These are phyloP conservation scores for Porogramme epimiltina DNA, from an alignment of 1,284 basidiomycete species.

Conservation along the genomic window DNA sequence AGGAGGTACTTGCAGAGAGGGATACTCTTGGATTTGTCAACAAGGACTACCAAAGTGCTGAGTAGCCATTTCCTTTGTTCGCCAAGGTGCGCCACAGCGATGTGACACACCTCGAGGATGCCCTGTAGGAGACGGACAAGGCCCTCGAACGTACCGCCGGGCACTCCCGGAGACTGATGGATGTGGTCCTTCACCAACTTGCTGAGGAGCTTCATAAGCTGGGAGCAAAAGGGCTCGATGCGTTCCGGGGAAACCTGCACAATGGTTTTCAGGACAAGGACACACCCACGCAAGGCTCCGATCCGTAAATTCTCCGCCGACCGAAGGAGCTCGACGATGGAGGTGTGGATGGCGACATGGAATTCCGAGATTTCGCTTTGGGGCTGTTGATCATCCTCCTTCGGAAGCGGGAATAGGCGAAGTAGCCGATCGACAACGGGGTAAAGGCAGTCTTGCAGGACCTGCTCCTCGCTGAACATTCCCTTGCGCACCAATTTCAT, in stretches of 20 bases:
- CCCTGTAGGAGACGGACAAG: slow-evolving; percentile 64
- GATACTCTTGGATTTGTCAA: slow-evolving; percentile 90
- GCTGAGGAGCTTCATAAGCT: slow-evolving; percentile 84
- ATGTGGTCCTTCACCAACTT: slow-evolving; percentile 92
- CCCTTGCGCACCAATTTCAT: slow-evolving; percentile 90
- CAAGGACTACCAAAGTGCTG: slow-evolving; percentile 75
- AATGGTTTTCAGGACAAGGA: slow-evolving; percentile 89
- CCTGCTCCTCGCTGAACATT: slow-evolving; percentile 75
- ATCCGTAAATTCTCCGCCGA: slow-evolving; percentile 41
- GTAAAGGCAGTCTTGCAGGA: slow-evolving; percentile 78
- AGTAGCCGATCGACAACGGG: slow-evolving; percentile 89
- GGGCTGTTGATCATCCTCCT: slow-evolving; percentile 72
- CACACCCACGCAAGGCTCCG: slow-evolving; percentile 64
- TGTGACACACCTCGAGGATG: slow-evolving; percentile 75
- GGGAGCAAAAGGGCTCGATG: slow-evolving; percentile 79
- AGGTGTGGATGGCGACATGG: slow-evolving; percentile 74
- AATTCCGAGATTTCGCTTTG: slow-evolving; percentile 74
- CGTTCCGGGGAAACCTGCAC: slow-evolving; percentile 85
- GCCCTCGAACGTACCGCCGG: slow-evolving; percentile 51
- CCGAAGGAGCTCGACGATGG: slow-evolving; percentile 84
- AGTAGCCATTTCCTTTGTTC: slow-evolving; percentile 79
- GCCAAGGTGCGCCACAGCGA: slow-evolving; percentile 62
- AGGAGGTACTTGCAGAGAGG: slow-evolving; percentile 87
- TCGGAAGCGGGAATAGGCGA: slow-evolving; percentile 79
- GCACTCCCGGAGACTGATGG: slow-evolving; percentile 45